Evolutionary conservation across 805 yeast species (phyloP).

Genomic region (Yarrowia sp.): DNA sequence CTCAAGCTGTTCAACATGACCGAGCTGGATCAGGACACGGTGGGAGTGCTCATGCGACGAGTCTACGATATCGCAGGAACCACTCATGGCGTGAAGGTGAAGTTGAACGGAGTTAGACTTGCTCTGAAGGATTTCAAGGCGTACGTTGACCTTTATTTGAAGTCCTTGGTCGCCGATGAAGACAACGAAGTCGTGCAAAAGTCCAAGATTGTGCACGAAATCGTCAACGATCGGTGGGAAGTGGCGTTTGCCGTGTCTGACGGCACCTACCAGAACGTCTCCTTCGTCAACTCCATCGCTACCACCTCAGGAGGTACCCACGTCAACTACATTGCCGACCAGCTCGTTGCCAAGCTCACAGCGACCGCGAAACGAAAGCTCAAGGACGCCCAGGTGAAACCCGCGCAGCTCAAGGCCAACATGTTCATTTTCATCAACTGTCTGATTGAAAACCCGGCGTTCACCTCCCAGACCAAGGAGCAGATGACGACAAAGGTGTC

Average conservation of each 20-base stretch:
- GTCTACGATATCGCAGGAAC: conserved; percentile 96
- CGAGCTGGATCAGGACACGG: conserved; percentile 77
- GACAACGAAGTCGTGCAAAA: conserved; percentile 52
- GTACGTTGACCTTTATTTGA: conserved; percentile 88
- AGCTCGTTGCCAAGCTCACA: conserved; percentile 76
- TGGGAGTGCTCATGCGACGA: conserved; percentile 87
- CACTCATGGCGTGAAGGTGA: conserved; percentile 79
- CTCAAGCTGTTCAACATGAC: conserved; percentile 83
- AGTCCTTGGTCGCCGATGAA: conserved; percentile 56
- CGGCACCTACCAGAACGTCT: conserved; percentile 88
- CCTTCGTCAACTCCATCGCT: conserved; percentile 97
- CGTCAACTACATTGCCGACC: conserved; percentile 83
- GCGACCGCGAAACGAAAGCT: conserved; percentile 77
- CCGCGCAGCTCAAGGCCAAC: conserved; percentile 86
- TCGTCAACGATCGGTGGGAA: conserved; percentile 91
- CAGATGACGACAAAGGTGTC: conserved; percentile 87
- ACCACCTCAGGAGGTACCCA: conserved; percentile 98
- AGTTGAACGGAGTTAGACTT: conserved; percentile 74
- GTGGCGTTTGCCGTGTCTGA: conserved; percentile 93
- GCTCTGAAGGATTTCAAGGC: conserved; percentile 78
- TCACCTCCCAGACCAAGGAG: conserved; percentile 97
- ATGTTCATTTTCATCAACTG: conserved; percentile 92
- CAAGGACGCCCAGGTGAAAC: conserved; percentile 71
- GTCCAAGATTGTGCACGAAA: conserved; percentile 77
- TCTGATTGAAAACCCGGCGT: conserved; percentile 94